These are phyloP conservation scores for Penicillium maclennaniae DNA, from an alignment of 495 filamentous ascomycete species.

Conservation along the genomic window DNA sequence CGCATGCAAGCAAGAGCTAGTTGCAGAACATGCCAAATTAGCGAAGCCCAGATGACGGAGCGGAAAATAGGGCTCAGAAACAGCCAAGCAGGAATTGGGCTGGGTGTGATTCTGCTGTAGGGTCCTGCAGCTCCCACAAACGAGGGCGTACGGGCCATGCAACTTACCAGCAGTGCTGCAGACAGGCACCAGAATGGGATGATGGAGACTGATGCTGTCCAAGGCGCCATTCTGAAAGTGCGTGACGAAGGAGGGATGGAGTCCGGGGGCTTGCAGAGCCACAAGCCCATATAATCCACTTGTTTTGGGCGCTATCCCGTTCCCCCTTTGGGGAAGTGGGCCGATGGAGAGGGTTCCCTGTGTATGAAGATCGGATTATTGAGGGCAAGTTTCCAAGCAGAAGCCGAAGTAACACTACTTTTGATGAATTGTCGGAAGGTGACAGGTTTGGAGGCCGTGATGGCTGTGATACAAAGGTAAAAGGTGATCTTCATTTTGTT, in stretches of 20 bases:
- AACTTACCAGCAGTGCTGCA: slow-evolving; percentile 26
- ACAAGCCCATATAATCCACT: slow-evolving; percentile 15
- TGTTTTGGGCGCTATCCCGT: slow-evolving; percentile 2
- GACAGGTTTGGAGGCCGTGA: not conserved
- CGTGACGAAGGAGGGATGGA: not conserved
- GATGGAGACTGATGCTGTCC: slow-evolving; percentile 6
- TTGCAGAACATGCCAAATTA: slow-evolving; percentile 1
- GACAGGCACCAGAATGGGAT: slow-evolving; percentile 12
- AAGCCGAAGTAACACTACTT: not conserved
- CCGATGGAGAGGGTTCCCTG: not conserved
- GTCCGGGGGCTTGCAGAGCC: slow-evolving; percentile 5
- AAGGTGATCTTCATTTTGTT: not conserved
- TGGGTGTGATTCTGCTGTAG: slow-evolving; percentile 1
- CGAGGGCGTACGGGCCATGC: slow-evolving; percentile 14
- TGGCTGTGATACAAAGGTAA: not conserved
- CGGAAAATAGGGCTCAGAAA: not conserved
- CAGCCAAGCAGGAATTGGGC: not conserved
- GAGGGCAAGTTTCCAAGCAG: not conserved
- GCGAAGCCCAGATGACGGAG: not conserved
- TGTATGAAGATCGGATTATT: not conserved
- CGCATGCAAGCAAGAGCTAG: slow-evolving; percentile 14
- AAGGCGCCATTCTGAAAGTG: slow-evolving; percentile 8
- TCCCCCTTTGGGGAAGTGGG: not conserved
- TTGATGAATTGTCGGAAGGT: not conserved
- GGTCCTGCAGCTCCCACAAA: slow-evolving; percentile 13